Percentiles rank a stretch among this genome's conserved stretches.
phyloP scores from a whole-genome alignment of 83 land plant genomes.

The Isoetes engelmannii region DNA sequence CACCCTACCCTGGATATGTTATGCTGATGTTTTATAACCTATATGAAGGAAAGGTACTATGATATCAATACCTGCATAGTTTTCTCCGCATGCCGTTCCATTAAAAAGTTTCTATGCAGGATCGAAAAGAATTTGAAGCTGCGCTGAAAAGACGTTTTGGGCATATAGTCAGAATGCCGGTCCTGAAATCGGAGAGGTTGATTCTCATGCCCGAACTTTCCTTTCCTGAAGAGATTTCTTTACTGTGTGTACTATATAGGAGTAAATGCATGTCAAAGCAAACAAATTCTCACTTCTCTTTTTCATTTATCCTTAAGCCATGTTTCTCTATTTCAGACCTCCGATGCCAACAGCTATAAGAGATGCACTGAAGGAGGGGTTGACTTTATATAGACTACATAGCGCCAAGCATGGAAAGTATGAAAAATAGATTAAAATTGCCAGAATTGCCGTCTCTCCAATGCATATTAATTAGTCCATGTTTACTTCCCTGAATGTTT shows the following conservation, averaged over 20 bases:
- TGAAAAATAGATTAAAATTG: not conserved
- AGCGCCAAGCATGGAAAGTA: constrained; percentile 1
- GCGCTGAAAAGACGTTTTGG: not conserved
- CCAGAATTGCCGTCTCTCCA: not conserved
- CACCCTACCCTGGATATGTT: constrained; percentile 81
- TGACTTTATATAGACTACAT: not conserved
- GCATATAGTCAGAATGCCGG: not conserved
- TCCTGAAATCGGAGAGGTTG: not conserved
- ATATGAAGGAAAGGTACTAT: constrained; percentile 64
- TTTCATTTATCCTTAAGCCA: too few relatives aligned
- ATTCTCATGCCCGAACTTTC: not conserved
- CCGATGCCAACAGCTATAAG: not conserved
- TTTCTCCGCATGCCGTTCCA: too few relatives aligned
- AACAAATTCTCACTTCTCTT: too few relatives aligned
- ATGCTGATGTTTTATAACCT: constrained; percentile 83
- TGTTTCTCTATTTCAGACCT: not conserved
- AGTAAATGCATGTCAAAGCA: too few relatives aligned
- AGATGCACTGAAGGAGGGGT: constrained; percentile 3
- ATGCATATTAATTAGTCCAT: not conserved
- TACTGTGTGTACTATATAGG: too few relatives aligned
- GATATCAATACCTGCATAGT: too few relatives aligned
- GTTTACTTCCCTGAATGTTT: not conserved
- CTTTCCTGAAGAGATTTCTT: not conserved
- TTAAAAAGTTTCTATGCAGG: not conserved
- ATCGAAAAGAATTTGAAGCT: constrained; percentile 2